Conservation (phyloP, 2,329 filamentous ascomycete genomes). For the Verticillium isaacii region DNA sequence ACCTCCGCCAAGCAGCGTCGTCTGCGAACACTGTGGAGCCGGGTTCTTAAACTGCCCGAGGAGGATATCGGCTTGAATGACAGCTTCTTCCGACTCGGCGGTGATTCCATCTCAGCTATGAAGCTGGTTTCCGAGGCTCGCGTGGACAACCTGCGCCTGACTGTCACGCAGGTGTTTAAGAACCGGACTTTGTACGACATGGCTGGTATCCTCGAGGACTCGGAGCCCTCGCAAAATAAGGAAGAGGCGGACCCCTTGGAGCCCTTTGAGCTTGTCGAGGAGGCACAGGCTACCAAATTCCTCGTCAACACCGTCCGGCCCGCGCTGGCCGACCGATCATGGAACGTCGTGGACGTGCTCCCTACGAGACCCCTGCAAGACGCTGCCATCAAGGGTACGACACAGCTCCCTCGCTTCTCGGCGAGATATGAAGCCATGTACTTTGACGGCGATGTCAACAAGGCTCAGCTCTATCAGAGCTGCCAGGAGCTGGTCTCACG, state of each 20-base stretch:
- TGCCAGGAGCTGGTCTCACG: slow-evolving; percentile 52
- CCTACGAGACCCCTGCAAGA: slow-evolving; percentile 56
- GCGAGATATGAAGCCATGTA: slow-evolving; percentile 61
- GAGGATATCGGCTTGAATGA: slow-evolving; percentile 47
- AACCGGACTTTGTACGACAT: slow-evolving; percentile 45
- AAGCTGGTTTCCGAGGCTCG: slow-evolving; percentile 53
- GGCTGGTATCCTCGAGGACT: slow-evolving; percentile 42
- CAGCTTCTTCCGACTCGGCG: slow-evolving; percentile 57
- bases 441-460: slow-evolving; percentile 47
- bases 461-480: slow-evolving; percentile 39
- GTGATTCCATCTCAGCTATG: slow-evolving; percentile 58
- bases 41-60: slow-evolving; percentile 36
- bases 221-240: slow-evolving; percentile 12
- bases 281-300: slow-evolving; percentile 34
- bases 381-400: slow-evolving; percentile 54
- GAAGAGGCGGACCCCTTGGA: slow-evolving; percentile 19
- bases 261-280: slow-evolving; percentile 47
- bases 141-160: slow-evolving; percentile 40
- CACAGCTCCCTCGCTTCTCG: slow-evolving; percentile 54
- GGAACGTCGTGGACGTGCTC: slow-evolving; percentile 50
- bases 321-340: slow-evolving; percentile 43
- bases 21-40: slow-evolving; percentile 43
- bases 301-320: slow-evolving; percentile 43
- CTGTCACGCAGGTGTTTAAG: slow-evolving; percentile 52
- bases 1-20: slow-evolving; percentile 36